Conservation (phyloP, 2,329 filamentous ascomycete genomes). For the Fusarium veterinarium region DNA sequence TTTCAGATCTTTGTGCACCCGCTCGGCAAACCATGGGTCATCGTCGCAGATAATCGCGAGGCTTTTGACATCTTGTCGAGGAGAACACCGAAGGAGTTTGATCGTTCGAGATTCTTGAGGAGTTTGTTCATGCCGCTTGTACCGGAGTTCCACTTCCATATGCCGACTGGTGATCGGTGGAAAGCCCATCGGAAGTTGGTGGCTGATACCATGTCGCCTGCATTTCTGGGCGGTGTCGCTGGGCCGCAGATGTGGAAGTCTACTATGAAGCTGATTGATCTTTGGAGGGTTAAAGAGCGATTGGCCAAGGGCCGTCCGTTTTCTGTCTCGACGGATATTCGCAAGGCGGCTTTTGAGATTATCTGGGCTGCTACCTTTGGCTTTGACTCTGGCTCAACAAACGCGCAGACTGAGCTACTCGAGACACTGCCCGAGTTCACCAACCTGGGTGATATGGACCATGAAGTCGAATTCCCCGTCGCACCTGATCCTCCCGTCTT, state of each 20-base stretch:
- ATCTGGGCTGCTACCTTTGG: not conserved
- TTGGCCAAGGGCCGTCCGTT: not conserved
- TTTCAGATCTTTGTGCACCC: constrained; percentile 10
- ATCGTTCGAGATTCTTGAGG: not conserved
- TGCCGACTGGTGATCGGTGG: not conserved
- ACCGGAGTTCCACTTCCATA: constrained; percentile 1
- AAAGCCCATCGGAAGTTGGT: not conserved
- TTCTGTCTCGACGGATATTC: not conserved
- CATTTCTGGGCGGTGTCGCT: not conserved
- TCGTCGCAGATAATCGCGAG: not conserved
- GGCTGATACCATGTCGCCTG: constrained; percentile 1
- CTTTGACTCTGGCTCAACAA: not conserved
- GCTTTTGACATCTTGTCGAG: not conserved
- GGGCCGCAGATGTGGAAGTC: not conserved
- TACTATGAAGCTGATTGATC: not conserved
- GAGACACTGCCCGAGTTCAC: not conserved
- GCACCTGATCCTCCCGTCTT: not conserved
- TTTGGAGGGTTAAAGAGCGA: not conserved
- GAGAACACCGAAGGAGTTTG: not conserved
- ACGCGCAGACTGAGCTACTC: not conserved
- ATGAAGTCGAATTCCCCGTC: not conserved
- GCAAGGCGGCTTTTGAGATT: not conserved
- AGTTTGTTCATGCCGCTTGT: constrained; percentile 2
- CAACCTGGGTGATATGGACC: not conserved
- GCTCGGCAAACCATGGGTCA: not conserved